phyloP scores from a whole-genome alignment of 345 rosid genomes.

The Balakata baccata region DNA sequence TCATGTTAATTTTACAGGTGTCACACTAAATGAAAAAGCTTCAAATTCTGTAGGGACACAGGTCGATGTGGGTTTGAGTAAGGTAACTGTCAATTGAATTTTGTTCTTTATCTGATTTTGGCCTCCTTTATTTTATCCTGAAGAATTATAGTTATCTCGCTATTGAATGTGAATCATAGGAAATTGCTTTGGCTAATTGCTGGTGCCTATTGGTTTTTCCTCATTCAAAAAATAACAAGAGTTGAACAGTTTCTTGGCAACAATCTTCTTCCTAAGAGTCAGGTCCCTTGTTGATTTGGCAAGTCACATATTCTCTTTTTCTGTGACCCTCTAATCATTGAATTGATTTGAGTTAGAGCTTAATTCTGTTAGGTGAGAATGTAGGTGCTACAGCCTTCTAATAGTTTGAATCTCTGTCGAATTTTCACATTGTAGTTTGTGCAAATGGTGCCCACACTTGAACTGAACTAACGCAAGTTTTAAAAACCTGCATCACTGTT shows the following conservation, averaged over 20 bases:
- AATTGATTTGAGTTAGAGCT: not conserved
- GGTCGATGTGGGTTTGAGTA: slow-evolving; percentile 86
- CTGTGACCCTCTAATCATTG: not conserved
- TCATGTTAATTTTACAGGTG: slow-evolving; percentile 47
- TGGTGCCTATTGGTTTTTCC: not conserved
- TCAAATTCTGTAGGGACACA: slow-evolving; percentile 47
- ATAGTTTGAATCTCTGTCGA: not conserved
- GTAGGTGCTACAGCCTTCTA: not conserved
- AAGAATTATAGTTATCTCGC: not conserved
- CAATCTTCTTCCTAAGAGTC: not conserved
- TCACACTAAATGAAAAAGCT: slow-evolving; percentile 55
- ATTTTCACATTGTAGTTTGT: not conserved
- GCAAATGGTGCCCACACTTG: not conserved
- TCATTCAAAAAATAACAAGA: not conserved
- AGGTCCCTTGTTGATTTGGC: not conserved
- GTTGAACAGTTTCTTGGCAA: not conserved
- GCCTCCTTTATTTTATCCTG: not conserved
- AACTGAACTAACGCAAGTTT: not conserved
- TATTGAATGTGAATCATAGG: not conserved
- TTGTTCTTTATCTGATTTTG: not conserved
- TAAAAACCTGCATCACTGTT: not conserved
- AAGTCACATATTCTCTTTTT: too few relatives aligned
- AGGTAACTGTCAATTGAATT: slow-evolving; percentile 37
- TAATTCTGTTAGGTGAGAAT: not conserved
- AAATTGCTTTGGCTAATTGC: not conserved